Percentiles rank a stretch among this genome's conserved stretches.
Evolutionary conservation across 2,329 filamentous ascomycete species (phyloP).

Genomic region (Calonectria henricotiae): DNA sequence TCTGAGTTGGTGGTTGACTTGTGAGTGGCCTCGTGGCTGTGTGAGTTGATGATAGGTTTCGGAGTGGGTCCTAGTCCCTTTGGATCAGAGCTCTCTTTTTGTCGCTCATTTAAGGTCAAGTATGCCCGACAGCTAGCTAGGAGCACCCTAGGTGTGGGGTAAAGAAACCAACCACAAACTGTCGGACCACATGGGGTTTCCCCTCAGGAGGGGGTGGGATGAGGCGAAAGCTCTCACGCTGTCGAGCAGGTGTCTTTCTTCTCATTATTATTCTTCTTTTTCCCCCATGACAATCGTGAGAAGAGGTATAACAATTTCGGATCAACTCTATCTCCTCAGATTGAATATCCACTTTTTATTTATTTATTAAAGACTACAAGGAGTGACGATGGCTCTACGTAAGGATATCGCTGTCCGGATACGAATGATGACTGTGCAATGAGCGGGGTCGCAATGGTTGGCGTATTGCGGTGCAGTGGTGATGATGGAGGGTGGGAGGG

Average conservation of each 20-base stretch:
- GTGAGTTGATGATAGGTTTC: slow-evolving; percentile 47
- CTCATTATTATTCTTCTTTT: neutral
- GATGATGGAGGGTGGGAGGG: slow-evolving; percentile 32
- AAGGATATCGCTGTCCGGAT: slow-evolving; percentile 26
- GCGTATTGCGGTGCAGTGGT: slow-evolving; percentile 24
- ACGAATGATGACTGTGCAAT: slow-evolving; percentile 34
- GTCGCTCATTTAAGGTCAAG: slow-evolving; percentile 23
- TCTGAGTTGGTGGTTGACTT: slow-evolving; percentile 21
- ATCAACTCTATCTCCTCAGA: neutral
- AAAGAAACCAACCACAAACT: slow-evolving; percentile 30
- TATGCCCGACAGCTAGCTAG: slow-evolving; percentile 19
- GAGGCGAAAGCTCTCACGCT: slow-evolving; percentile 3
- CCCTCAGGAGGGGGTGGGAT: neutral
- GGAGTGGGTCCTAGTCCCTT: slow-evolving; percentile 40
- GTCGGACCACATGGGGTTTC: slow-evolving; percentile 38
- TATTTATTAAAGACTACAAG: neutral
- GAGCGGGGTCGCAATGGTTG: slow-evolving; percentile 32
- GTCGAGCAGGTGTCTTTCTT: neutral
- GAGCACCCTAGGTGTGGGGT: slow-evolving; percentile 43
- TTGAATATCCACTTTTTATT: neutral
- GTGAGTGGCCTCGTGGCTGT: slow-evolving; percentile 43
- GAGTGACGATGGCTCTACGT: neutral
- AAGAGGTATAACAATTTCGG: neutral
- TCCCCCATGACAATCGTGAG: neutral
- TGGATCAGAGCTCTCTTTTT: slow-evolving; percentile 20